These are phyloP conservation scores for Chrysoporthe cubensis DNA, from an alignment of 2,329 filamentous ascomycete genomes.

Conservation along the genomic window DNA sequence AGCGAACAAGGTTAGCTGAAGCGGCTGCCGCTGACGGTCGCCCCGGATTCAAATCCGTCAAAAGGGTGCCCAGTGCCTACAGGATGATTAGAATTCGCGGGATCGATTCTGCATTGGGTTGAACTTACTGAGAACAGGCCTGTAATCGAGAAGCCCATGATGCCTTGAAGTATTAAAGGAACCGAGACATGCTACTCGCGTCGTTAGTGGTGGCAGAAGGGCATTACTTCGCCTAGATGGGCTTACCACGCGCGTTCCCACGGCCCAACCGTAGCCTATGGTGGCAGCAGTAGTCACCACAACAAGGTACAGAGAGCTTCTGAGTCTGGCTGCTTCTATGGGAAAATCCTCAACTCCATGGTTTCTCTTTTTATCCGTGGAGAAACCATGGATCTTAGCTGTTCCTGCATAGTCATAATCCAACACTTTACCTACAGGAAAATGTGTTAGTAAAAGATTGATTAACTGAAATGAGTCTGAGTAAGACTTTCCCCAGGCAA, in stretches of 20 bases:
- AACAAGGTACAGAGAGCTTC: constrained; percentile 15
- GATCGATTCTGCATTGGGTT: no score
- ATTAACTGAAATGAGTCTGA: no score
- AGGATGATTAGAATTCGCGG: neutral
- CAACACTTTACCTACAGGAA: constrained; percentile 10
- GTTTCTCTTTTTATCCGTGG: neutral
- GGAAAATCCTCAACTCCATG: neutral
- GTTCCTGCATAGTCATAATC: constrained; percentile 13
- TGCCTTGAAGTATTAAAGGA: constrained; percentile 5
- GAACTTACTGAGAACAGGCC: constrained; percentile 12
- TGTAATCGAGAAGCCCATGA: constrained; percentile 16
- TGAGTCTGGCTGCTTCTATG: constrained; percentile 9
- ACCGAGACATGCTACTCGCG: constrained; percentile 10
- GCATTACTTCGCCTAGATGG: neutral
- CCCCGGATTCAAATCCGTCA: constrained; percentile 30
- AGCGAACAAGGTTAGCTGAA: constrained; percentile 33
- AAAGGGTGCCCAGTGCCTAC: constrained; percentile 11
- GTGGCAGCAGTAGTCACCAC: constrained; percentile 9
- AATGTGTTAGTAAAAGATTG: neutral
- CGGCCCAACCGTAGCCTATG: constrained; percentile 19
- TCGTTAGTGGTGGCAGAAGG: neutral
- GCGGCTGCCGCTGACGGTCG: constrained; percentile 32
- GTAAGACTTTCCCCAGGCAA: constrained; percentile 26
- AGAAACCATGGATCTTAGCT: neutral
- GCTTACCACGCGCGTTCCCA: neutral